phyloP scores from a whole-genome alignment of 2,329 filamentous ascomycete genomes.

The Fusarium verticillioides region DNA sequence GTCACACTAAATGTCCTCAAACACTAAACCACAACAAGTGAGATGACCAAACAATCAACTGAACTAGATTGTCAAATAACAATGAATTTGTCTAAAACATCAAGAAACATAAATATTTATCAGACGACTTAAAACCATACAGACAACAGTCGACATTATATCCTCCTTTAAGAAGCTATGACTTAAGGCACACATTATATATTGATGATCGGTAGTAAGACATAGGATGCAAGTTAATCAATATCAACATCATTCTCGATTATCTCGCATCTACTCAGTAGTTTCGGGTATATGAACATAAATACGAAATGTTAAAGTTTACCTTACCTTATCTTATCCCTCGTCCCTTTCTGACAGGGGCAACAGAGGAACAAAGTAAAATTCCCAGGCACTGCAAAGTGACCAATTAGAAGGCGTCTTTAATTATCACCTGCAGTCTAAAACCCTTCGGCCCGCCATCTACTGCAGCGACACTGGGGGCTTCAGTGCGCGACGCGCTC shows the following conservation, averaged over 20 bases:
- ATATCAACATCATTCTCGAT: not conserved
- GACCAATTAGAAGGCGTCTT: constrained; percentile 19
- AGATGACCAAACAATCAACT: accelerated
- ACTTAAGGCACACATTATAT: too few species aligned
- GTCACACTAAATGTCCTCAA: not conserved
- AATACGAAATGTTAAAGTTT: constrained; percentile 8
- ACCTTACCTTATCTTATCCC: not conserved
- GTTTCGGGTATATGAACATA: not conserved
- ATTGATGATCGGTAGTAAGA: too few species aligned
- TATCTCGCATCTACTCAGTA: not conserved
- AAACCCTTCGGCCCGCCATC: constrained; percentile 26
- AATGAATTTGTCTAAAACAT: not conserved
- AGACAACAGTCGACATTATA: accelerated
- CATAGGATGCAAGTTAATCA: not conserved
- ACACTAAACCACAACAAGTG: not conserved
- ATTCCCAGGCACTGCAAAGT: not conserved
- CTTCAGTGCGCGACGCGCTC: constrained; percentile 30
- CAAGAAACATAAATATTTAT: not conserved
- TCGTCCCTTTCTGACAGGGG: constrained; percentile 10
- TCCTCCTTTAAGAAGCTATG: not conserved
- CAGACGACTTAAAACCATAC: not conserved
- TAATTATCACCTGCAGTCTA: constrained; percentile 27
- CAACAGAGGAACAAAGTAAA: not conserved
- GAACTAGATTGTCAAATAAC: accelerated
- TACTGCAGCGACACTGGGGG: not conserved